Conservation (phyloP, 2,329 filamentous ascomycete genomes). For the Verticillium nubilum region DNA sequence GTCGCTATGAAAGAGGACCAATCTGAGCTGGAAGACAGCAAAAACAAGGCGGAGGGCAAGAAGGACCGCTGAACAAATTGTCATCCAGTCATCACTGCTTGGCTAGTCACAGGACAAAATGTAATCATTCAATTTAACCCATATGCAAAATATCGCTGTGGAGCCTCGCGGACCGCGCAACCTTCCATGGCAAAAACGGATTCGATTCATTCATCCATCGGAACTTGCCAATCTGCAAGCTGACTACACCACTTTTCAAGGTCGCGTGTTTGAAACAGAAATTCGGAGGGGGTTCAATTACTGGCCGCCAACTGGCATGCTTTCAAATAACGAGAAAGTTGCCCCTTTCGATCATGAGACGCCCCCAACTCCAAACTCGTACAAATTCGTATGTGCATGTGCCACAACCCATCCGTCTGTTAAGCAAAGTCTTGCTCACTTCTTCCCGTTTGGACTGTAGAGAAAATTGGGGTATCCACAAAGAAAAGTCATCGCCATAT, state of each 20-base stretch:
- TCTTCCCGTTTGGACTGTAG: slow-evolving; percentile 1
- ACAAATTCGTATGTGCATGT: slow-evolving; percentile 14
- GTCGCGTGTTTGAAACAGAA: neutral
- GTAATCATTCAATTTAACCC: no score
- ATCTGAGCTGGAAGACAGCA: slow-evolving; percentile 37
- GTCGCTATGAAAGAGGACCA: slow-evolving; percentile 87
- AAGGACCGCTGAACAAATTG: slow-evolving; percentile 37
- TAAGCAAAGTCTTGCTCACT: neutral
- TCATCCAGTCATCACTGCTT: neutral
- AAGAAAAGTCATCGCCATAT: slow-evolving; percentile 2
- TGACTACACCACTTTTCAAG: neutral
- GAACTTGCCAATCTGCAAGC: neutral
- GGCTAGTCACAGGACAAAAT: no score
- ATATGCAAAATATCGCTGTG: no score
- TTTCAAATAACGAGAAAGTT: neutral
- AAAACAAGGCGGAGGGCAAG: slow-evolving; percentile 37
- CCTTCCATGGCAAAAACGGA: no score
- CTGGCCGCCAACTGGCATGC: neutral
- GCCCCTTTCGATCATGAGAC: slow-evolving; percentile 1
- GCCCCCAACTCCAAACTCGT: slow-evolving; percentile 10
- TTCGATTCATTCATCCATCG: neutral
- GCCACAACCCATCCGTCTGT: slow-evolving; percentile 5
- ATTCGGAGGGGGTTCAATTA: neutral
- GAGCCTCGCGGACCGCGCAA: no score
- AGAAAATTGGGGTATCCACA: slow-evolving; percentile 15